Conservation (phyloP, 2,329 filamentous ascomycete genomes). For the Polytolypa hystricis region DNA sequence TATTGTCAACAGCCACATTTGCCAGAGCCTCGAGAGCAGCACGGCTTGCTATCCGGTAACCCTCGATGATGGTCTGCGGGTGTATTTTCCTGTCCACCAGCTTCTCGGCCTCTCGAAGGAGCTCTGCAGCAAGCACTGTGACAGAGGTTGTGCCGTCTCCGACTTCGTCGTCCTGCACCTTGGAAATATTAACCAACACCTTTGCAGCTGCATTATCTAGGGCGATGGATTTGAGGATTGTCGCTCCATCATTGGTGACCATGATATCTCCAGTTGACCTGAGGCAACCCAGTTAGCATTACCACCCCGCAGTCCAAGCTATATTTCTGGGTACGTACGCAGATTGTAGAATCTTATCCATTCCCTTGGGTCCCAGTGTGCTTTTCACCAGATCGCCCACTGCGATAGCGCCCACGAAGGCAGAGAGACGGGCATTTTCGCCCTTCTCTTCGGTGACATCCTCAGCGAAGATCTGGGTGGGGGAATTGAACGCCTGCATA, state of each 20-base stretch:
- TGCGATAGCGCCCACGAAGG: slow-evolving; percentile 95
- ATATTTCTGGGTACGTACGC: slow-evolving; percentile 56
- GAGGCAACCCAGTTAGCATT: slow-evolving; percentile 9
- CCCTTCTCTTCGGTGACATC: slow-evolving; percentile 97
- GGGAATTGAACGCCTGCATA: slow-evolving; percentile 48
- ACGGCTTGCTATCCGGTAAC: slow-evolving; percentile 90
- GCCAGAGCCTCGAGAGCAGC: slow-evolving; percentile 79
- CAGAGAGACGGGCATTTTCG: slow-evolving; percentile 96
- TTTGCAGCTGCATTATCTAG: slow-evolving; percentile 97
- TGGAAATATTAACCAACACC: slow-evolving; percentile 97
- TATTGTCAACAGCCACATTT: slow-evolving; percentile 79
- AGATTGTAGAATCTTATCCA: slow-evolving; percentile 97
- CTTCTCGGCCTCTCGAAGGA: slow-evolving; percentile 92
- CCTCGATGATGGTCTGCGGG: slow-evolving; percentile 98
- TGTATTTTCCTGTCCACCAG: slow-evolving; percentile 97
- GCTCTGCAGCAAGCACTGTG: slow-evolving; percentile 84
- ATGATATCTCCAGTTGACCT: slow-evolving; percentile 94
- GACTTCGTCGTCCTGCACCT: slow-evolving; percentile 97
- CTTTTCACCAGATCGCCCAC: slow-evolving; percentile 97
- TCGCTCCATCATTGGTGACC: slow-evolving; percentile 97
- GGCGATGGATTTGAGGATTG: slow-evolving; percentile 95
- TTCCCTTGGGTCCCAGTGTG: slow-evolving; percentile 92
- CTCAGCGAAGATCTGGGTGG: slow-evolving; percentile 95
- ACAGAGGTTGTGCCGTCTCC: slow-evolving; percentile 98
- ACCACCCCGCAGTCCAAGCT: slow-evolving; percentile 5